Evolutionary conservation across 225 moss, liverwort and hornwort species (phyloP).

Genomic region (Pseudoscleropodium purum): DNA sequence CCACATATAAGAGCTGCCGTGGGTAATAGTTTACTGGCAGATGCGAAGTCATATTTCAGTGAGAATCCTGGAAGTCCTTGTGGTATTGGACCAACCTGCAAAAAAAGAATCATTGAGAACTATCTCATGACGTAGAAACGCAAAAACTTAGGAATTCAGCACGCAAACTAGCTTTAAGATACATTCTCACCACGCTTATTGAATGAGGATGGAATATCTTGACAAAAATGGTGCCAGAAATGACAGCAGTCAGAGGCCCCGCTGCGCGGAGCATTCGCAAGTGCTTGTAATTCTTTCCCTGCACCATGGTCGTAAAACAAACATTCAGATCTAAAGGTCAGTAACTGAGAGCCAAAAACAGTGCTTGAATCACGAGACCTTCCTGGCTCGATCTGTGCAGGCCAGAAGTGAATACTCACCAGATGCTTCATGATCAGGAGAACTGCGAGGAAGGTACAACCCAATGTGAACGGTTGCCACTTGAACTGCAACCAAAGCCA

Average conservation of each 20-base stretch:
- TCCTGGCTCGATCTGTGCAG: neutral
- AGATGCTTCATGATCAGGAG: constrained; percentile 78
- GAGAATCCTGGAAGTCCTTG: constrained; percentile 77
- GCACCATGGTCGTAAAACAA: neutral
- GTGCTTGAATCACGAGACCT: neutral
- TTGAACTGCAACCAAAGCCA: constrained; percentile 52
- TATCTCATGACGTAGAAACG: neutral
- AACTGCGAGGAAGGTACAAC: constrained; percentile 41
- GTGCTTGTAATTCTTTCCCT: constrained; percentile 67
- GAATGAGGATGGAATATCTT: constrained; percentile 59
- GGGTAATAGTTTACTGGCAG: constrained; percentile 37
- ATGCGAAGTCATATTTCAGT: constrained; percentile 35
- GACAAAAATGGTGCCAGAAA: constrained; percentile 60
- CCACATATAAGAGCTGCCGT: constrained; percentile 81
- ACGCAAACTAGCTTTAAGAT: neutral
- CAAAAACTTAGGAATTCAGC: neutral
- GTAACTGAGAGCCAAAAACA: neutral
- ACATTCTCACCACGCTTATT: constrained; percentile 58
- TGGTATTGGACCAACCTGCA: constrained; percentile 72
- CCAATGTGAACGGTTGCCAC: constrained; percentile 87
- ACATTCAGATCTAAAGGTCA: neutral
- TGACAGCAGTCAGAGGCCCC: constrained; percentile 68
- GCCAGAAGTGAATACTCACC: constrained; percentile 23
- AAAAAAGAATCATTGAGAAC: neutral
- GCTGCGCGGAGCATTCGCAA: constrained; percentile 62